Evolutionary conservation across 805 yeast species (phyloP).

Genomic region (Starmerella bombicola): DNA sequence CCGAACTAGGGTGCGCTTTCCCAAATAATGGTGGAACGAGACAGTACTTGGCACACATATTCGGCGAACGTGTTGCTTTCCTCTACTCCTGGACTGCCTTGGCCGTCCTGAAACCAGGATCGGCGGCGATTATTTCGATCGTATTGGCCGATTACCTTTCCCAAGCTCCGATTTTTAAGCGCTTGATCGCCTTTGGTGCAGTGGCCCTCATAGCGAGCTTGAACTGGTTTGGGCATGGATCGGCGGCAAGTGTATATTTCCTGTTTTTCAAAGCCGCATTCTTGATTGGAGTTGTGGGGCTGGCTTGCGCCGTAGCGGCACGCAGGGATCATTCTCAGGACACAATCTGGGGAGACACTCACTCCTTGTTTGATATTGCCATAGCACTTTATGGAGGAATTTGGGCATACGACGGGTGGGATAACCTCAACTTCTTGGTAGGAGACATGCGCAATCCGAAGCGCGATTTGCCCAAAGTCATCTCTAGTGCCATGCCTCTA

Average conservation of each 20-base stretch:
- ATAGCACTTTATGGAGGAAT: slow-evolving; percentile 33
- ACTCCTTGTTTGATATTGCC: slow-evolving; percentile 26
- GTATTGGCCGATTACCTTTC: slow-evolving; percentile 31
- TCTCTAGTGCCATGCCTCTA: slow-evolving; percentile 32
- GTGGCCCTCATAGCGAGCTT: slow-evolving; percentile 23
- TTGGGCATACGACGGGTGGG: slow-evolving; percentile 39
- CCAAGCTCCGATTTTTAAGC: slow-evolving; percentile 24
- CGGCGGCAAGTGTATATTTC: slow-evolving; percentile 27
- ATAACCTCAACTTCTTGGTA: slow-evolving; percentile 32
- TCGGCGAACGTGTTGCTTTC: slow-evolving; percentile 30
- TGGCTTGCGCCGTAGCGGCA: slow-evolving; percentile 32
- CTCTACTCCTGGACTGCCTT: slow-evolving; percentile 32
- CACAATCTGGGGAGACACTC: slow-evolving; percentile 30
- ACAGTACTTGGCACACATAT: slow-evolving; percentile 30
- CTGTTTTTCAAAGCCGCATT: slow-evolving; percentile 29
- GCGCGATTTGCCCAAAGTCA: slow-evolving; percentile 31
- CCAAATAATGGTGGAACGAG: slow-evolving; percentile 34
- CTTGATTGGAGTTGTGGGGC: slow-evolving; percentile 19
- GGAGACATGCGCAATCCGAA: slow-evolving; percentile 32
- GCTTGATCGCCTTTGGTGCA: slow-evolving; percentile 27
- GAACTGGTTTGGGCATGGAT: slow-evolving; percentile 28
- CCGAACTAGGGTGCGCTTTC: slow-evolving; percentile 33
- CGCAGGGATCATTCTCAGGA: slow-evolving; percentile 28
- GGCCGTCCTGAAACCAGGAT: slow-evolving; percentile 32
- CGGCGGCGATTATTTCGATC: slow-evolving; percentile 32